Conservation (phyloP, 2,329 filamentous ascomycete genomes). For the Fusarium sp. region DNA sequence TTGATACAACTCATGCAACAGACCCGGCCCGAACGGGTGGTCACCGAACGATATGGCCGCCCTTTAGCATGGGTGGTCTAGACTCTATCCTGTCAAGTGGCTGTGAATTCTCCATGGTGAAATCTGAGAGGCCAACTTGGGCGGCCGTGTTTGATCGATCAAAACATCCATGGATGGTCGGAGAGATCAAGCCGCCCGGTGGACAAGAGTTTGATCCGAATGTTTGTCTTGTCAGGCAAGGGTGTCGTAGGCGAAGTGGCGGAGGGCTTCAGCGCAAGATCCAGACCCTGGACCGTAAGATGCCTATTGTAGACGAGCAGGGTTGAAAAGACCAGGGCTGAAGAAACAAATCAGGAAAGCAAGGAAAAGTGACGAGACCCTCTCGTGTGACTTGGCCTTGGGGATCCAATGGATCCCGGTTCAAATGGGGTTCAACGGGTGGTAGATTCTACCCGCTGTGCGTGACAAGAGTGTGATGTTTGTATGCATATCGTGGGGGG, state of each 20-base stretch:
- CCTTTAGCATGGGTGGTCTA: constrained; percentile 8
- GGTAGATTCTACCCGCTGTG: not conserved
- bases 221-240: not conserved
- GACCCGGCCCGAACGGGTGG: constrained; percentile 21
- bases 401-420: not conserved
- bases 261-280: not conserved
- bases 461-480: not conserved
- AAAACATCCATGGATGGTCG: constrained; percentile 1
- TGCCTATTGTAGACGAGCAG: not conserved
- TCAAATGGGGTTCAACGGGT: not conserved
- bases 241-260: not conserved
- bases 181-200: not conserved
- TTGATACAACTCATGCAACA: constrained; percentile 42
- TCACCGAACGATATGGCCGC: constrained; percentile 21
- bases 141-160: constrained; percentile 32
- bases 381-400: not conserved
- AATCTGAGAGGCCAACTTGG: constrained; percentile 9
- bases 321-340: not conserved
- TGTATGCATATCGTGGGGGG: constrained; percentile 1
- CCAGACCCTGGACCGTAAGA: not conserved
- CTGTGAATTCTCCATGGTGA: not conserved
- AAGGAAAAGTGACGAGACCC: not conserved
- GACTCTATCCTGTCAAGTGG: not conserved
- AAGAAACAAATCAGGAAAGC: not conserved
- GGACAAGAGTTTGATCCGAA: not conserved